Evolutionary conservation across 139 green algal genomes (phyloP).

Genomic region (Astrephomene gubernaculifera): DNA sequence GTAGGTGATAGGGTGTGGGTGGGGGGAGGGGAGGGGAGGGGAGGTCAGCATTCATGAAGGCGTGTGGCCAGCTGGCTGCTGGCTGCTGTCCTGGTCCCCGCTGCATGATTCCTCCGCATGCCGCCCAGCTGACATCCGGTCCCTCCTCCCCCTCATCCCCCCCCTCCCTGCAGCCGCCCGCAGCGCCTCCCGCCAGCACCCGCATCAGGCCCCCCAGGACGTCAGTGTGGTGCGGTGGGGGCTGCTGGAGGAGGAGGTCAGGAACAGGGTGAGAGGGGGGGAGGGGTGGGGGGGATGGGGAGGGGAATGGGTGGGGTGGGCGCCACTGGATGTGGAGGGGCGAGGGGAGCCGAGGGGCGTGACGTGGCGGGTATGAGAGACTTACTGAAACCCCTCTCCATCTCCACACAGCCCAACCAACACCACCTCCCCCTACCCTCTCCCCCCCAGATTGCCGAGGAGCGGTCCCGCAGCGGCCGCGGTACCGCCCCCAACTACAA

Average conservation of each 20-base stretch:
- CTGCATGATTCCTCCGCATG: too few species aligned
- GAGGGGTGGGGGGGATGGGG: neutral
- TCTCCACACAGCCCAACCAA: neutral
- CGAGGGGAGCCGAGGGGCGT: too few species aligned
- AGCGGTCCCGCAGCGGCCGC: neutral
- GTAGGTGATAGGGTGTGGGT: neutral
- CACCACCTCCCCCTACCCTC: neutral
- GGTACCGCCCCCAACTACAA: constrained; percentile 34
- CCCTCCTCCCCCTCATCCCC: too few species aligned
- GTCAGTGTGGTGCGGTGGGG: constrained; percentile 18
- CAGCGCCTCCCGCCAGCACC: too few species aligned
- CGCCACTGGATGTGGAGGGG: neutral
- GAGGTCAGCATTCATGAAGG: neutral
- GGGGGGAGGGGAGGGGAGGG: neutral
- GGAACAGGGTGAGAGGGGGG: constrained; percentile 5
- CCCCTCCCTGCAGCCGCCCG: neutral
- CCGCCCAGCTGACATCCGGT: too few species aligned
- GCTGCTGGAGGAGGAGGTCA: constrained; percentile 28
- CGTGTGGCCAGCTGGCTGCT: too few species aligned
- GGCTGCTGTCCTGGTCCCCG: too few species aligned
- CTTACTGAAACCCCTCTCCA: neutral
- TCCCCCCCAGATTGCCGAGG: neutral
- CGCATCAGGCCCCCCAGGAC: neutral
- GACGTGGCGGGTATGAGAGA: too few species aligned
- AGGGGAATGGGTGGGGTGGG: neutral